Base-by-base conservation (phyloP, 176 grass and related monocot species). In the Ensete glaucum region DNA sequence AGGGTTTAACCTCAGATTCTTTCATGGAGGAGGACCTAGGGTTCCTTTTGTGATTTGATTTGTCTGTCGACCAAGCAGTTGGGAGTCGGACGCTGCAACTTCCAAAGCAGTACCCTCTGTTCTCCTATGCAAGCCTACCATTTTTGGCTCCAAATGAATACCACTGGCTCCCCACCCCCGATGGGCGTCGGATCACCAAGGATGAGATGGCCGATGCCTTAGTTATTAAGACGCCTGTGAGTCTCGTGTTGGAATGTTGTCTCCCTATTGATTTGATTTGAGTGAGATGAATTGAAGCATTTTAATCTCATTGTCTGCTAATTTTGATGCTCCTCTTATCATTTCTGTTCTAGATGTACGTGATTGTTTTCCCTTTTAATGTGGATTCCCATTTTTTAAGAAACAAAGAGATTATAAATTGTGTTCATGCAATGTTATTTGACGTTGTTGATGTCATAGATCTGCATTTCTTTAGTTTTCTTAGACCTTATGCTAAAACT, bases 191-290 rank as follows among this genome's bases (percentile, higher is more conserved):
- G 19, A 29, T 2, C 20, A 12, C 72, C 2, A 2, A 11, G 53
- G 53, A 57, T 16, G 72, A 74, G 21, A 29, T 56, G 52, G 24
- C 11, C 24, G 72, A 74, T 54, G 53, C 23, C 4, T 24, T 74
- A 3, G 24, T 57, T 24, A 57, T 57, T 15, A 74, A 29, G 72
- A 58, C 53, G 29, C 72, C 72, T n/a, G 72, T 74, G 11, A 57
- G 72, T 74, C 16, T 53, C 34, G 6, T 43, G 34, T 43, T 6
- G 34, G 34, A 43, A 6, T 43, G 3, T 43, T 43, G 34, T 43
- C 34, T 43, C 34, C 34, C 34, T 43, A 43, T 43, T 43, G 34
- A 43, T 43, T 43, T 43, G 34, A 6, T 0, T 43, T 43, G 34
- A 6, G 4, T 43, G 34, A 43, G 34, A 43, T 43, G 4, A 43